These are phyloP conservation scores for Rhizopogon salebrosus DNA, from an alignment of 768 basidiomycete genomes.

Conservation along the genomic window DNA sequence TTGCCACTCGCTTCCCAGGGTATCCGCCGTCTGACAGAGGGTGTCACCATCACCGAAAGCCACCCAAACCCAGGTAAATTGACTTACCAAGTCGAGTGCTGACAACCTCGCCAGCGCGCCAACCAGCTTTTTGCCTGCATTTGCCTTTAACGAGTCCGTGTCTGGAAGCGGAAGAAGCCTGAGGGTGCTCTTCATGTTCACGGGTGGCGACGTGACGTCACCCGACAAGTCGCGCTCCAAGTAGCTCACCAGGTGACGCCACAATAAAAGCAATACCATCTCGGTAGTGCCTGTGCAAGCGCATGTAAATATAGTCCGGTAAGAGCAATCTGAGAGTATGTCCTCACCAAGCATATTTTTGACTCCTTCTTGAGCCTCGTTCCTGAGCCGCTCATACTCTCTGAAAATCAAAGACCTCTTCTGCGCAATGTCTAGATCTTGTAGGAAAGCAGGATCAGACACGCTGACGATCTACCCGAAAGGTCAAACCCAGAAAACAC, in stretches of 20 bases:
- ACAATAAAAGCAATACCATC: constrained; percentile 73
- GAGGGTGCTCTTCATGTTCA: constrained; percentile 42
- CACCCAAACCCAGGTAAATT: constrained; percentile 9
- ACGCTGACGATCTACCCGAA: constrained; percentile 41
- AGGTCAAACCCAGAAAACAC: background rate
- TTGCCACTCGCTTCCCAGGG: constrained; percentile 49
- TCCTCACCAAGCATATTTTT: constrained; percentile 53
- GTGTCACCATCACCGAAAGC: constrained; percentile 13
- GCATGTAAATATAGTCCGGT: background rate
- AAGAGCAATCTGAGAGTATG: background rate
- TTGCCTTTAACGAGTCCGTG: constrained; percentile 51
- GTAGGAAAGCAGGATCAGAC: constrained; percentile 50
- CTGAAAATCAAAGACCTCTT: constrained; percentile 62
- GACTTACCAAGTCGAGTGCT: constrained; percentile 44
- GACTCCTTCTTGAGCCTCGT: constrained; percentile 38
- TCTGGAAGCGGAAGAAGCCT: constrained; percentile 55
- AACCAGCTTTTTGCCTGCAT: constrained; percentile 49
- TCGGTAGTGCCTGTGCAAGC: constrained; percentile 55
- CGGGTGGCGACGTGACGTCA: constrained; percentile 3
- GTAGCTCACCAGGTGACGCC: constrained; percentile 76
- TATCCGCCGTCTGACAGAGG: constrained; percentile 34
- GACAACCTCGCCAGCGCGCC: constrained; percentile 53
- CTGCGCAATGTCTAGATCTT: constrained; percentile 64
- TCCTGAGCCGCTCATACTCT: constrained; percentile 47
- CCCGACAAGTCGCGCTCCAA: constrained; percentile 26